phyloP scores from a whole-genome alignment of 2,329 filamentous ascomycete genomes.

The Alternaria atra region DNA sequence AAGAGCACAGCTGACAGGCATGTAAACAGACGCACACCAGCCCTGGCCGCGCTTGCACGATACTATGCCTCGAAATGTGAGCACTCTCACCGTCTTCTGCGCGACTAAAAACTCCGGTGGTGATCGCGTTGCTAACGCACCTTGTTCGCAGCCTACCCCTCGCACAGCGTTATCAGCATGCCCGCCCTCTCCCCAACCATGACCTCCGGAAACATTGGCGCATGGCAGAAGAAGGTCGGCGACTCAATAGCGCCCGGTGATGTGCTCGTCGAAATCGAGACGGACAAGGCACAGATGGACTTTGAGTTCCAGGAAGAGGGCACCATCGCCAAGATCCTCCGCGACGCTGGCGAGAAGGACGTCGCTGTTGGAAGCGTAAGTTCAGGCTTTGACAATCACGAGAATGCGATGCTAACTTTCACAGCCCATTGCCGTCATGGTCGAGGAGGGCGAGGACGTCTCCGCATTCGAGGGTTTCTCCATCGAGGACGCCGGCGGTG shows the following conservation, averaged over 20 bases:
- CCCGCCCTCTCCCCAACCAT: conserved; percentile 97
- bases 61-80: conserved; percentile 76
- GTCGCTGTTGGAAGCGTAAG: conserved; percentile 89
- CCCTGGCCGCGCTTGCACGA: conserved; percentile 68
- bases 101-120: neutral
- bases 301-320: conserved; percentile 99
- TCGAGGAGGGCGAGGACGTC: conserved; percentile 90
- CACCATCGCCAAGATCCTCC: conserved; percentile 91
- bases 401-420: conserved; percentile 33
- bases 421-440: conserved; percentile 93
- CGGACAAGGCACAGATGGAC: conserved; percentile 99
- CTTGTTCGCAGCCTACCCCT: conserved; percentile 78
- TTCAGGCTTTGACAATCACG: conserved; percentile 2
- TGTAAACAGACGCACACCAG: conserved; percentile 56
- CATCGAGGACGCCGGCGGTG: conserved; percentile 88
- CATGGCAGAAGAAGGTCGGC: conserved; percentile 97
- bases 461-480: conserved; percentile 89
- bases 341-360: conserved; percentile 93
- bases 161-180: conserved; percentile 97
- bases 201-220: conserved; percentile 94
- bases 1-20: conserved; percentile 37
- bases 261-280: conserved; percentile 97
- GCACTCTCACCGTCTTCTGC: conserved; percentile 28
- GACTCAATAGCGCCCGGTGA: conserved; percentile 89
- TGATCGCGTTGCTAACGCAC: conserved; percentile 41